phyloP scores from a whole-genome alignment of 768 basidiomycete genomes.

The Boletus vinaceobasis region DNA sequence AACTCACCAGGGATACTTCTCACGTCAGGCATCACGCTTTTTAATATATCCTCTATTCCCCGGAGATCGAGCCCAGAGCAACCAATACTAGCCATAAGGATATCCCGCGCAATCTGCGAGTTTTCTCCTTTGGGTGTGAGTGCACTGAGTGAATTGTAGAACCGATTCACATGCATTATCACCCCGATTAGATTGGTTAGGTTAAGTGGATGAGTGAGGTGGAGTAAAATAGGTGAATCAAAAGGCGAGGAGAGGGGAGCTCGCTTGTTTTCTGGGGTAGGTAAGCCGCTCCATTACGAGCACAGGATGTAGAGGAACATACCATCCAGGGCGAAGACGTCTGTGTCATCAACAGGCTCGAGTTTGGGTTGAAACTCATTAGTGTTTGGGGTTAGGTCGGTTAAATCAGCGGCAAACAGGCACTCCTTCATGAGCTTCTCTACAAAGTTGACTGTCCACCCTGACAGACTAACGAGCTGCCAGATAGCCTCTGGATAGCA shows the following conservation, averaged over 20 bases:
- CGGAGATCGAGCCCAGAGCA: constrained; percentile 62
- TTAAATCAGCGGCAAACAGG: constrained; percentile 33
- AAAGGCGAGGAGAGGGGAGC: constrained; percentile 18
- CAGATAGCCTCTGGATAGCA: constrained; percentile 57
- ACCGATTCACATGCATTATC: constrained; percentile 55
- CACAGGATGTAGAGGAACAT: constrained; percentile 22
- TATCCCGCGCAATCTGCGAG: constrained; percentile 59
- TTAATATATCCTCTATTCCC: constrained; percentile 48
- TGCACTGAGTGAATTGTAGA: constrained; percentile 50
- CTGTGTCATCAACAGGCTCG: constrained; percentile 27
- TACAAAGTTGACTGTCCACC: constrained; percentile 59
- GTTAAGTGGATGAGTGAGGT: constrained; percentile 60
- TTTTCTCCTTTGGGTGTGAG: constrained; percentile 58
- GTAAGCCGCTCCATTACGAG: constrained; percentile 39
- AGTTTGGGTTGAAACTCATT: constrained; percentile 19
- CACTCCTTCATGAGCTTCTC: constrained; percentile 61
- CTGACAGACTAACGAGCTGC: constrained; percentile 62
- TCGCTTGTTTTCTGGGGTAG: constrained; percentile 24
- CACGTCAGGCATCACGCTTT: constrained; percentile 29
- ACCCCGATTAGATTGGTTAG: constrained; percentile 49
- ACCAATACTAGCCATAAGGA: constrained; percentile 60
- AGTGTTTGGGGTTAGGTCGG: constrained; percentile 9
- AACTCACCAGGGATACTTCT: constrained; percentile 22
- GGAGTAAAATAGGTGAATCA: constrained; percentile 46
- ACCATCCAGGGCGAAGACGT: constrained; percentile 27